These are phyloP conservation scores for Tausonia pullulans DNA, from an alignment of 1,284 basidiomycete species.

Conservation along the genomic window DNA sequence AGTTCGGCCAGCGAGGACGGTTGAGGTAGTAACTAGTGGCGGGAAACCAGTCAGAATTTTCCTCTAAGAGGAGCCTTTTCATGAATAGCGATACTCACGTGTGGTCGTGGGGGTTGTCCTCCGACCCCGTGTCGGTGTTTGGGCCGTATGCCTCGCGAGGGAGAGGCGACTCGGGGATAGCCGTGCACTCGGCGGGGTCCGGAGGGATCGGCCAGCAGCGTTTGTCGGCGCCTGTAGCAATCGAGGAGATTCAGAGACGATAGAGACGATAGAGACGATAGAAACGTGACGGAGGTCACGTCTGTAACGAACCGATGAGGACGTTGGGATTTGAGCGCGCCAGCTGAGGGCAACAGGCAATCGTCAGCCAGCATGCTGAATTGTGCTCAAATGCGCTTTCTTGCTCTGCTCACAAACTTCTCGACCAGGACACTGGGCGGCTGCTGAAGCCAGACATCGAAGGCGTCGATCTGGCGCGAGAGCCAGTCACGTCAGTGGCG, in stretches of 20 bases:
- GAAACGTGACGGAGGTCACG: too few relatives aligned
- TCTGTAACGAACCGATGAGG: too few relatives aligned
- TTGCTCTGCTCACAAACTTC: not conserved
- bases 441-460: slow-evolving; percentile 14
- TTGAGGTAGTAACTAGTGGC: not conserved
- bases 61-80: too few relatives aligned
- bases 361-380: not conserved
- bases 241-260: too few relatives aligned
- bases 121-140: not conserved
- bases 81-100: not conserved
- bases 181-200: not conserved
- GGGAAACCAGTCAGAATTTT: too few relatives aligned
- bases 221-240: slow-evolving; percentile 3
- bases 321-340: too few relatives aligned
- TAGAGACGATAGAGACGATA: too few relatives aligned
- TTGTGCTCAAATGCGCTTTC: not conserved
- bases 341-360: not conserved
- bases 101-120: not conserved
- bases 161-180: not conserved
- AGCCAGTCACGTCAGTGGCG: too few relatives aligned
- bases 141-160: not conserved
- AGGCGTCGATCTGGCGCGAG: not conserved
- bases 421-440: not conserved
- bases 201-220: slow-evolving; percentile 1
- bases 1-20: slow-evolving; percentile 4